phyloP scores from a whole-genome alignment of 2,329 filamentous ascomycete species.

The Incumbomyces lentus region DNA sequence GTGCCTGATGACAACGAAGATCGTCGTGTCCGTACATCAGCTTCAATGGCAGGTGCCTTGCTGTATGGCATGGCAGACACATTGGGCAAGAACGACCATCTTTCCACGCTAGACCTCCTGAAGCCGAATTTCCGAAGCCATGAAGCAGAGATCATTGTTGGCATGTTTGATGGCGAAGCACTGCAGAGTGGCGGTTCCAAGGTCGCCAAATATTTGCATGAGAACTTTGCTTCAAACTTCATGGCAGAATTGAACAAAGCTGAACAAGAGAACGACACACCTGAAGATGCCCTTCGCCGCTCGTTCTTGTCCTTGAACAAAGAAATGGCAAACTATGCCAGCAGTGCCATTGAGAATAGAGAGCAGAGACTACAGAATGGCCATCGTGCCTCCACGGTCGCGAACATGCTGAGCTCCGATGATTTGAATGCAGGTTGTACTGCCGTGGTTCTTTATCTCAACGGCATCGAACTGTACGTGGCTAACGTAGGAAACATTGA shows the following conservation, averaged over 20 bases:
- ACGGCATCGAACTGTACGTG: conserved; percentile 81
- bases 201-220: conserved; percentile 91
- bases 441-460: conserved; percentile 81
- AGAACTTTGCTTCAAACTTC: conserved; percentile 85
- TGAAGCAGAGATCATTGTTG: conserved; percentile 80
- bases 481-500: conserved; percentile 94
- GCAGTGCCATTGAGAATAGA: conserved; percentile 58
- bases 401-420: conserved; percentile 73
- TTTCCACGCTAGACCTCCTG: conserved; percentile 92
- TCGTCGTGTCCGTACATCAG: conserved; percentile 87
- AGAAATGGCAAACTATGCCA: conserved; percentile 73
- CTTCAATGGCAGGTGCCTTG: conserved; percentile 81
- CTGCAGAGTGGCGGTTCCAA: conserved; percentile 83
- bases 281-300: conserved; percentile 71
- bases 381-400: conserved; percentile 61
- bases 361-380: conserved; percentile 38
- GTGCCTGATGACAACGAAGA: conserved; percentile 95
- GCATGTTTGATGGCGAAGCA: conserved; percentile 93
- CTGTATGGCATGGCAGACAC: conserved; percentile 97
- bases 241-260: conserved; percentile 68
- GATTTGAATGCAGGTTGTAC: conserved; percentile 85
- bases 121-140: conserved; percentile 84
- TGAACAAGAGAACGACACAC: conserved; percentile 58
- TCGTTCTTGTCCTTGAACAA: conserved; percentile 88
- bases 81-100: conserved; percentile 80